Evolutionary conservation across 495 filamentous ascomycete genomes (phyloP).

Genomic region (Trichoderma orchidacearum): DNA sequence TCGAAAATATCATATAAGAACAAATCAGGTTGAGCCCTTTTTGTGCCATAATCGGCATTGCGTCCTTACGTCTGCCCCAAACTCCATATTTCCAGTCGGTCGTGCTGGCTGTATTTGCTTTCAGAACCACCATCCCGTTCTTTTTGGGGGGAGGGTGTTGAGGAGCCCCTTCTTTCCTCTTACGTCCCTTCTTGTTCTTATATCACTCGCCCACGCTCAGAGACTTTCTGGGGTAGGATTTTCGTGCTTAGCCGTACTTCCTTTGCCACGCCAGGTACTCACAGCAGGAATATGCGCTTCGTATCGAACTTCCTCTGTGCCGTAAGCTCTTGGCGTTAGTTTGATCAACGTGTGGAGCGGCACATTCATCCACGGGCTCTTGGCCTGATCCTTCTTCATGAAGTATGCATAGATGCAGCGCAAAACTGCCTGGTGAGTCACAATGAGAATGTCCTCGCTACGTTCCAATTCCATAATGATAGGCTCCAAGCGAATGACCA

Average conservation of each 20-base stretch:
- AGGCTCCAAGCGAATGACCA: constrained; percentile 92
- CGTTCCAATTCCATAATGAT: constrained; percentile 99
- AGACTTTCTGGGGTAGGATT: constrained; percentile 25
- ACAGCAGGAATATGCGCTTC: constrained; percentile 88
- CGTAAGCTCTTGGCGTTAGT: constrained; percentile 87
- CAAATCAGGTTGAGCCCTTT: neutral
- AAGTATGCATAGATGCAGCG: constrained; percentile 98
- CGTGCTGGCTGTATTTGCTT: neutral
- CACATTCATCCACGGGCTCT: constrained; percentile 86
- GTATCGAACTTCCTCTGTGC: constrained; percentile 74
- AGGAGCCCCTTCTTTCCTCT: neutral
- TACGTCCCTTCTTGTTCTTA: neutral
- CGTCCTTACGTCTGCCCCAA: neutral
- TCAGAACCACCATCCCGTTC: neutral
- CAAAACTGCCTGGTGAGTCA: constrained; percentile 93
- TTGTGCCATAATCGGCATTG: neutral
- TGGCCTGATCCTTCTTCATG: constrained; percentile 87
- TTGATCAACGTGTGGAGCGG: constrained; percentile 94
- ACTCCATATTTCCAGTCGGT: neutral
- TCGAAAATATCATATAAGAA: neutral
- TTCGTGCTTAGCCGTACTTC: constrained; percentile 66
- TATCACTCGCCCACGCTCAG: neutral
- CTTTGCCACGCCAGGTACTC: constrained; percentile 86
- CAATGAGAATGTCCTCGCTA: constrained; percentile 91
- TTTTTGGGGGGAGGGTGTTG: neutral